Evolutionary conservation across 2,329 filamentous ascomycete species (phyloP).

Genomic region (Bipolaris gigantea): DNA sequence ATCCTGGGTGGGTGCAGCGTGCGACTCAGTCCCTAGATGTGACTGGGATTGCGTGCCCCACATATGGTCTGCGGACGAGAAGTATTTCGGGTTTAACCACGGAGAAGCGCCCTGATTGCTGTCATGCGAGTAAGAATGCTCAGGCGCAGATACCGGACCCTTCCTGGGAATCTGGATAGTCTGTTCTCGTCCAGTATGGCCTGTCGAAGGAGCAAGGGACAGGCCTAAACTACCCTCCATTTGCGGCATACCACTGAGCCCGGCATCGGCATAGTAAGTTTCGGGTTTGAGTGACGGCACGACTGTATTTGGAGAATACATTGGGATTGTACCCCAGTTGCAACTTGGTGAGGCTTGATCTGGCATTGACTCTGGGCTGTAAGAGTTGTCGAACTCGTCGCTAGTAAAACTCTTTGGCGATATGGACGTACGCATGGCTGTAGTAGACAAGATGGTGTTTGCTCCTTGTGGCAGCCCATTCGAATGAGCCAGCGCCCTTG

Average conservation of each 20-base stretch:
- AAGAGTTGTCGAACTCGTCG: conserved; percentile 12
- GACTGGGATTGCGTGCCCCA: not conserved
- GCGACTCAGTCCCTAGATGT: not conserved
- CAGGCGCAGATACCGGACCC: conserved; percentile 2
- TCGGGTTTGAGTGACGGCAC: not conserved
- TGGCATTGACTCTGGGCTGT: conserved; percentile 10
- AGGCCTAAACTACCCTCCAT: not conserved
- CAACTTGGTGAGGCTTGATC: conserved; percentile 6
- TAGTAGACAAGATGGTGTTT: conserved; percentile 8
- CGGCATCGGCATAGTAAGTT: not conserved
- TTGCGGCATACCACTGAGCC: not conserved
- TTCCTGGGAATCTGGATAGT: not conserved
- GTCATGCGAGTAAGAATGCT: conserved; percentile 12
- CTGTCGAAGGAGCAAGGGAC: not conserved
- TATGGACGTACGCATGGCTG: conserved; percentile 14
- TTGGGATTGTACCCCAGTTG: conserved; percentile 7
- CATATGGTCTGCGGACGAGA: not conserved
- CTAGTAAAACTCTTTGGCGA: conserved; percentile 30
- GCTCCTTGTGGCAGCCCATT: conserved; percentile 1
- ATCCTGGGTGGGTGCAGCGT: not conserved
- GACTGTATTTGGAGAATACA: not conserved
- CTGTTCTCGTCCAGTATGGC: not conserved
- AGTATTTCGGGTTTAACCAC: conserved; percentile 12
- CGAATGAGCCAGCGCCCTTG: conserved; percentile 3
- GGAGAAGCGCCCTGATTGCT: conserved; percentile 7